phyloP scores from a whole-genome alignment of 2,329 filamentous ascomycete species.

The Camillea tinctor region DNA sequence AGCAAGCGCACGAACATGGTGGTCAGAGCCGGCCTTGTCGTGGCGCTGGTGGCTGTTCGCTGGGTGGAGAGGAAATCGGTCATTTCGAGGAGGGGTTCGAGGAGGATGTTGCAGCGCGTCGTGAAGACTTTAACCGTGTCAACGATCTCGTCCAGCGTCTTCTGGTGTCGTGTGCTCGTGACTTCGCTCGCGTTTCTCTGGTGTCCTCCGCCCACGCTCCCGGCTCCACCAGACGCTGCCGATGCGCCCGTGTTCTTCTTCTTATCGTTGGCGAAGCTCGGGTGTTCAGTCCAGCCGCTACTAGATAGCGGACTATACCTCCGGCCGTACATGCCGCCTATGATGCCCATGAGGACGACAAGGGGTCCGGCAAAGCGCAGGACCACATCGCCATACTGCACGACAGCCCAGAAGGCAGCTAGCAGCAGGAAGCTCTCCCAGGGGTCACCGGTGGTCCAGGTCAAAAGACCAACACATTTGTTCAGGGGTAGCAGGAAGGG shows the following conservation, averaged over 20 bases:
- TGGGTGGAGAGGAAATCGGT: conserved; percentile 94
- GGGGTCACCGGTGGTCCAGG: conserved; percentile 89
- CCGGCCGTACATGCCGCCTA: conserved; percentile 88
- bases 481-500: conserved; percentile 90
- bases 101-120: conserved; percentile 83
- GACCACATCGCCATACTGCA: conserved; percentile 83
- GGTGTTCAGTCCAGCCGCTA: conserved; percentile 64
- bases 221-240: conserved; percentile 27
- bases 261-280: conserved; percentile 26
- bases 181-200: conserved; percentile 53
- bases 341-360: conserved; percentile 74
- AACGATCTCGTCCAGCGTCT: conserved; percentile 95
- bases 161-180: conserved; percentile 74
- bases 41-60: conserved; percentile 84
- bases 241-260: conserved; percentile 32
- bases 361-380: conserved; percentile 80
- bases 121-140: conserved; percentile 91
- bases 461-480: conserved; percentile 77
- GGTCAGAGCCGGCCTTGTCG: conserved; percentile 84
- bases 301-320: conserved; percentile 89
- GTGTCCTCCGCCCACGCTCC: conserved; percentile 34
- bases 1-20: conserved; percentile 87
- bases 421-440: conserved; percentile 97
- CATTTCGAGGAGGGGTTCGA: conserved; percentile 83
- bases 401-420: conserved; percentile 78